phyloP scores from a whole-genome alignment of 768 basidiomycete genomes.

The Termitomyces heimii region DNA sequence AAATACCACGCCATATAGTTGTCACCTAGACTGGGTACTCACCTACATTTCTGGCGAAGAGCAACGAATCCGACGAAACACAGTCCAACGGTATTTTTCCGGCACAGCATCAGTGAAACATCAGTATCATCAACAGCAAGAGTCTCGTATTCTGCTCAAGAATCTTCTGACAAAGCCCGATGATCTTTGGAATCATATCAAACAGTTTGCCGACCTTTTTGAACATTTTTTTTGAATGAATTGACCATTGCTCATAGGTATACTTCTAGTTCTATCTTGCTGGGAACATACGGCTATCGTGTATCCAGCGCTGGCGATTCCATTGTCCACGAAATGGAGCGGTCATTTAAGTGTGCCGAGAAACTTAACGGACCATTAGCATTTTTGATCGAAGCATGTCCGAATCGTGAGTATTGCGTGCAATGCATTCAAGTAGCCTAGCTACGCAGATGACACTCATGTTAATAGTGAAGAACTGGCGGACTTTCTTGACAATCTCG shows the following conservation, averaged over 20 bases:
- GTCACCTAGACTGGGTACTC: conserved; percentile 8
- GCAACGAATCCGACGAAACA: conserved; percentile 3
- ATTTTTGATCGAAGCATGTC: conserved; percentile 4
- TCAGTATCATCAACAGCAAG: conserved; percentile 8
- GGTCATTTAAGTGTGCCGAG: conserved; percentile 5
- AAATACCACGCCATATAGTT: background rate
- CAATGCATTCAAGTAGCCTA: background rate
- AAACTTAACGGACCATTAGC: conserved; percentile 2
- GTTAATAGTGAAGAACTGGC: conserved; percentile 5
- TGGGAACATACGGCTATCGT: conserved; percentile 7
- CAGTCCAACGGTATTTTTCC: conserved; percentile 4
- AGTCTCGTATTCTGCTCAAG: conserved; percentile 1
- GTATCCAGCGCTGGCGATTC: conserved; percentile 6
- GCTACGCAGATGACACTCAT: background rate
- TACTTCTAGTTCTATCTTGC: conserved; percentile 6
- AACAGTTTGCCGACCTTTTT: background rate
- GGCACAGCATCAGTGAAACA: conserved; percentile 6
- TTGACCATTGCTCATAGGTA: background rate
- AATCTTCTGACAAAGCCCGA: background rate
- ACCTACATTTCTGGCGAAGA: conserved; percentile 6
- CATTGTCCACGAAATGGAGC: conserved; percentile 8
- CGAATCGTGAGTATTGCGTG: background rate
- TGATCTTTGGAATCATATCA: conserved; percentile 2
- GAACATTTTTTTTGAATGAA: background rate
- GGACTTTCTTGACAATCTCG: conserved; percentile 1